Conservation (phyloP, 352 stramenopile species). For the Phytophthora cactorum region DNA sequence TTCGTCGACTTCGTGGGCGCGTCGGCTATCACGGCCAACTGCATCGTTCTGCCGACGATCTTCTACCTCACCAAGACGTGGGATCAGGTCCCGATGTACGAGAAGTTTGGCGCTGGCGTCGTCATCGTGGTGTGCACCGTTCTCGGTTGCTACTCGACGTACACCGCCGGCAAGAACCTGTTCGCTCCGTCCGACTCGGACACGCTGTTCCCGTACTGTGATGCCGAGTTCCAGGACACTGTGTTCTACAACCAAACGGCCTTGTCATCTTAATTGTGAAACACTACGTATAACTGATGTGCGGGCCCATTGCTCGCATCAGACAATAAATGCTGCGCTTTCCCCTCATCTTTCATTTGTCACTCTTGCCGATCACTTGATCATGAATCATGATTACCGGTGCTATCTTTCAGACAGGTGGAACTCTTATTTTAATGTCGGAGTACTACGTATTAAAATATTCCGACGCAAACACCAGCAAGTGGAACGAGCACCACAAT, state of each 20-base stretch:
- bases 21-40: slow-evolving; percentile 60
- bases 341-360: too few relatives aligned
- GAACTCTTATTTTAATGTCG: too few relatives aligned
- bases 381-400: too few relatives aligned
- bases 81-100: slow-evolving; percentile 44
- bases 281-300: slow-evolving; percentile 15
- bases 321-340: too few relatives aligned
- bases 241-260: slow-evolving; percentile 39
- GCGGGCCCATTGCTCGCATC: too few relatives aligned
- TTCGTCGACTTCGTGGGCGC: slow-evolving; percentile 66
- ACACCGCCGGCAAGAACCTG: slow-evolving; percentile 52
- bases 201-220: slow-evolving; percentile 59
- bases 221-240: slow-evolving; percentile 47
- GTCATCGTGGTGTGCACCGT: slow-evolving; percentile 49
- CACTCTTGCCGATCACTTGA: too few relatives aligned
- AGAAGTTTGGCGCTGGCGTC: slow-evolving; percentile 43
- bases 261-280: slow-evolving; percentile 20
- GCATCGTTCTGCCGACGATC: slow-evolving; percentile 61
- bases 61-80: slow-evolving; percentile 72
- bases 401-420: too few relatives aligned
- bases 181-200: slow-evolving; percentile 42
- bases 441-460: too few relatives aligned
- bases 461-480: too few relatives aligned
- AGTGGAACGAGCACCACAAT: too few relatives aligned
- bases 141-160: slow-evolving; percentile 56